phyloP scores from a whole-genome alignment of 495 filamentous ascomycete species.

The Cercophora newfieldiana region DNA sequence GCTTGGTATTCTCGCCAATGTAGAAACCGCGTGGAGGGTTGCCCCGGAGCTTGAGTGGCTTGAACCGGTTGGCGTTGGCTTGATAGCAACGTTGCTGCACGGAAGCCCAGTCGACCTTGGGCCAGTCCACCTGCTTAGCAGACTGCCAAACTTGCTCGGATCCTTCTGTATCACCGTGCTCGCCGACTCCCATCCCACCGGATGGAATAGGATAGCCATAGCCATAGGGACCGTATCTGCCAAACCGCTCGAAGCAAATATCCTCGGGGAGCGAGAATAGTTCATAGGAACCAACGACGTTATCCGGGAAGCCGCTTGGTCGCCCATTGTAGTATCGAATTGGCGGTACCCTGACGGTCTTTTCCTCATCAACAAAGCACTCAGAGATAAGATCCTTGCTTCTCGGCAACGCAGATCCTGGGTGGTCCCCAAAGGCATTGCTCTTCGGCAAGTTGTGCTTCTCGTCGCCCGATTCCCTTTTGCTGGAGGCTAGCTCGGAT shows the following conservation, averaged over 20 bases:
- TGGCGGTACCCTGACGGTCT: conserved; percentile 61
- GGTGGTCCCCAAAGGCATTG: conserved; percentile 66
- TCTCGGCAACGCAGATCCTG: conserved; percentile 52
- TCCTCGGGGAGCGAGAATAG: conserved; percentile 79
- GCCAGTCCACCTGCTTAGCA: conserved; percentile 68
- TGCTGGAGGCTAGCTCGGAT: conserved; percentile 18
- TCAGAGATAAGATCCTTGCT: conserved; percentile 58
- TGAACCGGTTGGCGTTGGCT: conserved; percentile 72
- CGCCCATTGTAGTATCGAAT: conserved; percentile 73
- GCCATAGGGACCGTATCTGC: conserved; percentile 85
- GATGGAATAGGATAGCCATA: conserved; percentile 73
- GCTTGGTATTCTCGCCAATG: conserved; percentile 31
- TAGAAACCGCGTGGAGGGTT: conserved; percentile 47
- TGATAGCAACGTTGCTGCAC: conserved; percentile 68
- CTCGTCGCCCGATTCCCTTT: conserved; percentile 61
- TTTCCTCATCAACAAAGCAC: conserved; percentile 71
- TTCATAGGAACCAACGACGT: conserved; percentile 78
- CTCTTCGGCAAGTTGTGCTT: conserved; percentile 69
- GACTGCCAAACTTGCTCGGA: conserved; percentile 72
- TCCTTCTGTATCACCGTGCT: conserved; percentile 77
- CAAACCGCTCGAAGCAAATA: conserved; percentile 92
- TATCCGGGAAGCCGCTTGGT: conserved; percentile 76
- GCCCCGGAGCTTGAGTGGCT: conserved; percentile 34
- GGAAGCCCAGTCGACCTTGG: conserved; percentile 70
- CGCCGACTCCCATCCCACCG: conserved; percentile 77